Conservation (phyloP, 257 asterid species). For the Verbena officinalis region DNA sequence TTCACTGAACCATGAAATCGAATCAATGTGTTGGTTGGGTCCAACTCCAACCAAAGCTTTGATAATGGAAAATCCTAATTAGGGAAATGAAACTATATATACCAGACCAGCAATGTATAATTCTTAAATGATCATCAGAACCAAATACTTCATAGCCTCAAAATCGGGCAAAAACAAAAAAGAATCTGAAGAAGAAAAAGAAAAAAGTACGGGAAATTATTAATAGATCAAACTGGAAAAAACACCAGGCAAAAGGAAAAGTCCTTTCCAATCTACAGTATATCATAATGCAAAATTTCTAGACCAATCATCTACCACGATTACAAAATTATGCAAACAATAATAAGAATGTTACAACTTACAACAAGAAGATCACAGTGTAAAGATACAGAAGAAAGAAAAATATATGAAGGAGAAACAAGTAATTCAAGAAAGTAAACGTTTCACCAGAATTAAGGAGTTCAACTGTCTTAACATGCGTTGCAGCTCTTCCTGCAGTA, state of each 20-base stretch:
- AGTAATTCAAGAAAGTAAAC: background rate
- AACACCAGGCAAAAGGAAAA: background rate
- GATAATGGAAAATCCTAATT: background rate
- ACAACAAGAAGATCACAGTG: conserved; percentile 24
- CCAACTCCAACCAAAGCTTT: too few species aligned
- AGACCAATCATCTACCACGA: conserved; percentile 20
- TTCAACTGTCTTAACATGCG: conserved; percentile 63
- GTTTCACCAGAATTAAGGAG: background rate
- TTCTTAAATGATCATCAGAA: background rate
- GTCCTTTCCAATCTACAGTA: background rate
- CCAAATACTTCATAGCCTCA: too few species aligned
- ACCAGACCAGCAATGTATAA: background rate
- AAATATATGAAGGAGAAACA: conserved; percentile 5
- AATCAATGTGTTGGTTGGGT: too few species aligned
- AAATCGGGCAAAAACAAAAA: too few species aligned
- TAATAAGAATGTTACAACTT: conserved; percentile 12
- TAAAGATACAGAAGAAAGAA: background rate
- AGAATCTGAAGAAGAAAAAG: too few species aligned
- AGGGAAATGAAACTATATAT: background rate
- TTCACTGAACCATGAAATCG: background rate
- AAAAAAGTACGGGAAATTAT: too few species aligned
- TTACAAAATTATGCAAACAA: conserved; percentile 17
- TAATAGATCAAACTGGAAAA: too few species aligned
- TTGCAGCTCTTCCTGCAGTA: conserved; percentile 95
- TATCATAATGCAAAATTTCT: conserved; percentile 11